Base-by-base conservation (phyloP, 768 basidiomycete genomes). In the Phaffia australis region DNA sequence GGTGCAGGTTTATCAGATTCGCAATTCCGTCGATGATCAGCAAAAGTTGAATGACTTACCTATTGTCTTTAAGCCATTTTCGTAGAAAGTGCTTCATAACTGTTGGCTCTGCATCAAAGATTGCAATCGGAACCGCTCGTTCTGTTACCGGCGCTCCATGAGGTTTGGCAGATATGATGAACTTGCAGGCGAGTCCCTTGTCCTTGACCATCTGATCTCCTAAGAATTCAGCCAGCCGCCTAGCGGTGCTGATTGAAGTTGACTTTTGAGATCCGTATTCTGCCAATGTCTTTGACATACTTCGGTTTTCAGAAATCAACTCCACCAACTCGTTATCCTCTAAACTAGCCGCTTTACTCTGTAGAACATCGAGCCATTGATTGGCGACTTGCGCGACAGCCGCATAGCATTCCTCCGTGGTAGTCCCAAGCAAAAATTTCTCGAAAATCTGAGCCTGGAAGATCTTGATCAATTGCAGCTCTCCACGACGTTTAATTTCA, bases 181-280 rank as follows among this genome's bases (percentile, higher is more conserved):
- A 99, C 74, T 91, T 92, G 81, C 95, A 98, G 11, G 95, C 89
- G 21, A 99, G 84, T 65, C 95, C 95, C 75, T 98, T 99, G 79
- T 98, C 95, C 77, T 97, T 97, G 72, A 98, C 93, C 95, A 99
- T 99, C 72, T 92, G 88, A 74, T 92, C 86, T 42, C 95, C 95
- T 64, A 99, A 78, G 79, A 99, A 98, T 75, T 99, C 95, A 1
- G 95, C 92, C 25, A 99, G 81, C 67, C 95, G 85, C 71, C 83
- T 85, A 3, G 95, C 95, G 0, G 95, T 99, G 71, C 88, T 91
- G 78, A 99, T 99, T 1, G 93, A 95, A 0, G 95, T 99, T 35
- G 93, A 97, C 77, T 99, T 99, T 75, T 99, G 95, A 8, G 84
- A 85, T 3, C 82, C 95, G 74, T 99, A 98, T 77, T 98, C 95